Evolutionary conservation across 352 stramenopile genomes (phyloP).

Genomic region (Globisporangium lucens): DNA sequence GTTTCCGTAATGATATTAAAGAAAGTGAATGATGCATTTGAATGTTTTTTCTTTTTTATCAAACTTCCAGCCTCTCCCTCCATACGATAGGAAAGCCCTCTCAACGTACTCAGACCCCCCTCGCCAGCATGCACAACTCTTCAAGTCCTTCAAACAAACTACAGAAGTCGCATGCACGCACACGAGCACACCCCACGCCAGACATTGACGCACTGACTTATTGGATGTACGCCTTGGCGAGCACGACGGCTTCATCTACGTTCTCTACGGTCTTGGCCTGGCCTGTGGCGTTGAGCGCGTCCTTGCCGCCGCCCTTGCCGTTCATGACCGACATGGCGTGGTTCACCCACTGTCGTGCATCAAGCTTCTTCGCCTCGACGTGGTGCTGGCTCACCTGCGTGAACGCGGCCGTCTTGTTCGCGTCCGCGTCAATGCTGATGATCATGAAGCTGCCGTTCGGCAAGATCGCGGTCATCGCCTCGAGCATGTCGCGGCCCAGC

Average conservation of each 20-base stretch:
- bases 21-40: neutral
- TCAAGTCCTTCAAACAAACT: neutral
- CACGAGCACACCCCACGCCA: neutral
- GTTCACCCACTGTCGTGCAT: slow-evolving; percentile 94
- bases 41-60: neutral
- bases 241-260: slow-evolving; percentile 58
- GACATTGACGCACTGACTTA: neutral
- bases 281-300: slow-evolving; percentile 64
- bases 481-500: slow-evolving; percentile 92
- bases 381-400: slow-evolving; percentile 89
- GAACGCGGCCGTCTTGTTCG: slow-evolving; percentile 92
- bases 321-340: slow-evolving; percentile 88
- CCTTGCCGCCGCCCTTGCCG: slow-evolving; percentile 95
- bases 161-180: neutral
- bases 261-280: slow-evolving; percentile 80
- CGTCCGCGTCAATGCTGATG: slow-evolving; percentile 88
- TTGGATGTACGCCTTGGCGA: slow-evolving; percentile 62
- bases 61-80: neutral
- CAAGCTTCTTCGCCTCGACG: slow-evolving; percentile 62
- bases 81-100: neutral
- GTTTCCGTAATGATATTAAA: neutral
- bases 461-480: slow-evolving; percentile 80
- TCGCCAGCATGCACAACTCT: neutral
- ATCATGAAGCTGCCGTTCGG: slow-evolving; percentile 91
- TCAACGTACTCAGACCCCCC: neutral